A percentile compares a stretch with the other conserved stretches of the same genome.
phyloP scores from a whole-genome alignment of 768 basidiomycete genomes.

The Cystofilobasidium macerans region DNA sequence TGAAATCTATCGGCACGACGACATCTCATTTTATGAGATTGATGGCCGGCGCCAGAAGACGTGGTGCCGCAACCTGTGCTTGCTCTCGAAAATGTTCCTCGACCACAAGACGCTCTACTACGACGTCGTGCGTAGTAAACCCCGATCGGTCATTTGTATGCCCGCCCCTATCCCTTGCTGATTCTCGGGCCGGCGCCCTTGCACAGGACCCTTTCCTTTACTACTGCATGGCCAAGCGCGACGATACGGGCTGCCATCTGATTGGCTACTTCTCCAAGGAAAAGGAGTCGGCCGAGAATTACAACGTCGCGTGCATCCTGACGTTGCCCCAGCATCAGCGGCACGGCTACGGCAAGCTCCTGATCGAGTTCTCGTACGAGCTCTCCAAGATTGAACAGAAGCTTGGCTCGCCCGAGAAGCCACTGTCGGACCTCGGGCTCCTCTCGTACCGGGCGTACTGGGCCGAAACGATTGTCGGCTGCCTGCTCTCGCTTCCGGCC shows the following conservation, averaged over 20 bases:
- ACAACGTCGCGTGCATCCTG: constrained; percentile 97
- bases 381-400: constrained; percentile 83
- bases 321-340: constrained; percentile 98
- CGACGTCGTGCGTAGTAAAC: constrained; percentile 57
- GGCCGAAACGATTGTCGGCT: constrained; percentile 90
- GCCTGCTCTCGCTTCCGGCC: constrained; percentile 50
- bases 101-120: constrained; percentile 99
- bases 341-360: constrained; percentile 82
- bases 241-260: constrained; percentile 80
- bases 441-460: constrained; percentile 91
- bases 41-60: constrained; percentile 91
- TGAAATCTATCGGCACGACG: constrained; percentile 96
- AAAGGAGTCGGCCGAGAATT: constrained; percentile 94
- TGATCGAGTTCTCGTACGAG: constrained; percentile 98
- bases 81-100: constrained; percentile 94
- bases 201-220: constrained; percentile 82
- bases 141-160: too few relatives aligned
- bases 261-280: constrained; percentile 99
- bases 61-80: constrained; percentile 92
- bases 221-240: constrained; percentile 94
- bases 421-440: constrained; percentile 83
- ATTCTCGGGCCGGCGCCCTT: not conserved
- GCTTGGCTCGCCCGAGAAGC: constrained; percentile 94
- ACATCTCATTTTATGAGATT: constrained; percentile 95
- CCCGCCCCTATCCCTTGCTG: not conserved